phyloP scores from a whole-genome alignment of 805 yeast genomes.

The Candida caryicola region DNA sequence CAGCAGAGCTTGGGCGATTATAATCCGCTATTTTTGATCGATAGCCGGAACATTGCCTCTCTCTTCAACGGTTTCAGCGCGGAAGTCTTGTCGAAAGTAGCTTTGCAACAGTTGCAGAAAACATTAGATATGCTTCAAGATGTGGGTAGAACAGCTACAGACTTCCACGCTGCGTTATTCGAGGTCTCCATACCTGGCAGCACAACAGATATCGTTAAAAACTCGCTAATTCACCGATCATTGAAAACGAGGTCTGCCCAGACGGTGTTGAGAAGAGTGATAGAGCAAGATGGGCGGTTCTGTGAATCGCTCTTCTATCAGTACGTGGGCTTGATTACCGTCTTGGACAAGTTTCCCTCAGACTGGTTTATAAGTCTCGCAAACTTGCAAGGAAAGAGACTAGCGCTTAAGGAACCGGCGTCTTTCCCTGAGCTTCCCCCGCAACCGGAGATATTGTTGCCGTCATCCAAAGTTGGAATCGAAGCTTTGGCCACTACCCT shows the following conservation, averaged over 20 bases:
- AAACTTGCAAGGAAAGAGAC: constrained; percentile 3
- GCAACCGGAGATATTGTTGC: not conserved
- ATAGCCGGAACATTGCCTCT: not conserved
- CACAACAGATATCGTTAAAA: not conserved
- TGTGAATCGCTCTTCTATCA: constrained; percentile 4
- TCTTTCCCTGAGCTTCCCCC: not conserved
- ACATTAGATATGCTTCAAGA: not conserved
- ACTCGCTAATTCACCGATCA: not conserved
- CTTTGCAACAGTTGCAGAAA: not conserved
- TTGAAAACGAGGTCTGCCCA: not conserved
- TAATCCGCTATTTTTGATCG: constrained; percentile 8
- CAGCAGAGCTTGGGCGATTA: constrained; percentile 1
- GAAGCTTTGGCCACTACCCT: not conserved
- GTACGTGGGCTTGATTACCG: constrained; percentile 6
- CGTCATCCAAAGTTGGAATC: not conserved
- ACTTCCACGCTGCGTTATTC: constrained; percentile 1
- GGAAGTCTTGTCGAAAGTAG: not conserved
- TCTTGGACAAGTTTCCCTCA: constrained; percentile 5
- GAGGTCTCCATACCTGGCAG: not conserved
- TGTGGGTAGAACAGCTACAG: constrained; percentile 2
- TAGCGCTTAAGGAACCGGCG: not conserved
- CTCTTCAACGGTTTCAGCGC: not conserved
- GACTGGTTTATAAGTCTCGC: constrained; percentile 7
- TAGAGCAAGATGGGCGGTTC: constrained; percentile 1
- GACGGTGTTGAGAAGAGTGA: not conserved